Evolutionary conservation across 2,329 filamentous ascomycete species (phyloP), one percentile per base, ranked within the genome.

Genomic region (Pseudocercospora fijiensis): DNA sequence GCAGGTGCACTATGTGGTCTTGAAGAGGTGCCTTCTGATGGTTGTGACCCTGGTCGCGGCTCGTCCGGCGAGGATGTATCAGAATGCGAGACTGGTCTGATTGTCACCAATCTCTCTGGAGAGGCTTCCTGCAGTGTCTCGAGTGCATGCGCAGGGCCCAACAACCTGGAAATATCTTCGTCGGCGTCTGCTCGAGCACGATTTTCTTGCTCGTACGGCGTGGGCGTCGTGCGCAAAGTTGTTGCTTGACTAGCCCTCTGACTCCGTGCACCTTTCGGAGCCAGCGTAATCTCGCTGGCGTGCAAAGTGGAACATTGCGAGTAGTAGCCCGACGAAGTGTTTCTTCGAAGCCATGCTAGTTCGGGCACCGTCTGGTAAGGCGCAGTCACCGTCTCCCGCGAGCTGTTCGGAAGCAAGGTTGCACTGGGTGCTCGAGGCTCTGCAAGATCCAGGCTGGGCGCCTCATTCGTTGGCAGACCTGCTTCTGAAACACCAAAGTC

Each of bases 61-160:
- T 67, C 57, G 13, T 61, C 59, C 57, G 63, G 59, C 60, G 67
- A 69, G 8, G 59, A 66, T 56, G 64, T 65, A 55, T 68, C 65
- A 53, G 66, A 69, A 13, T 63, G 27, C 37, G 68, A 60, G 26
- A 67, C 68, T 45, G 60, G 61, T 66, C 65, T 62, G 61, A 67
- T 68, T 45, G 66, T 70, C 28, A 67, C 63, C 58, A 61, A 64
- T 61, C 59, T 63, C 63, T 67, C 59, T 57, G 68, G 69, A 45
- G 73, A 73, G 43, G 67, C 62, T 69, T 75, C 73, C 61, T 68
- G 63, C 61, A 74, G 65, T 53, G 71, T 71, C 61, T 73, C 65
- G 47, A 73, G 69, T 61, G 68, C 66, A 56, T 68, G 64, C 30
- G 67, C 65, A 55, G 68, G 65, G 22, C 68, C 67, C 37, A 65